Evolutionary conservation across 2,329 filamentous ascomycete species (phyloP).

Genomic region (Fusarium euwallaceae): DNA sequence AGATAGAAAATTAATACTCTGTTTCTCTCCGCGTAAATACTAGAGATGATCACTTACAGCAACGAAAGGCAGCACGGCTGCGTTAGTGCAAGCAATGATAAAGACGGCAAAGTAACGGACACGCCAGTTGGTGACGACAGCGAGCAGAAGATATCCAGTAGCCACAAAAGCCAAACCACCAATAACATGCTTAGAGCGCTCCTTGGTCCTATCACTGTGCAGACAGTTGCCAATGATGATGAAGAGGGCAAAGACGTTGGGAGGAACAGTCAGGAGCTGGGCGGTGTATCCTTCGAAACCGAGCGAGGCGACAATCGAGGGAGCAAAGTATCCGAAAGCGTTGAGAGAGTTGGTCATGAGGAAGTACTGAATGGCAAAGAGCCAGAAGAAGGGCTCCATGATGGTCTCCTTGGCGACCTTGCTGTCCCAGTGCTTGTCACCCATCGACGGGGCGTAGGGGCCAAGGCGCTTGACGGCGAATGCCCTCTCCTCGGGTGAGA

Average conservation of each 20-base stretch:
- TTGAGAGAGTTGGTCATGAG: conserved; percentile 53
- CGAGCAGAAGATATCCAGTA: conserved; percentile 48
- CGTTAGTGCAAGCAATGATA: conserved; percentile 51
- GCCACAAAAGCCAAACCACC: conserved; percentile 46
- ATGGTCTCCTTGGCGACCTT: conserved; percentile 50
- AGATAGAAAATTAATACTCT: conserved; percentile 2
- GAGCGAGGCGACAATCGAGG: conserved; percentile 52
- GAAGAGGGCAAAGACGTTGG: conserved; percentile 54
- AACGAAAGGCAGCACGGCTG: conserved; percentile 51
- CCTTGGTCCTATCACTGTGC: conserved; percentile 50
- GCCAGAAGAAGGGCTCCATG: conserved; percentile 51
- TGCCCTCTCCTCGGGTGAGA: conserved; percentile 50
- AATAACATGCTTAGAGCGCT: conserved; percentile 50
- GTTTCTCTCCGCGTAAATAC: rapidly evolving
- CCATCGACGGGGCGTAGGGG: conserved; percentile 50
- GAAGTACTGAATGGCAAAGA: conserved; percentile 49
- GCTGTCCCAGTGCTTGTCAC: conserved; percentile 52
- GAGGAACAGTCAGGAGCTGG: conserved; percentile 53
- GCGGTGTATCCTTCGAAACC: conserved; percentile 51
- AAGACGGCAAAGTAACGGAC: conserved; percentile 50
- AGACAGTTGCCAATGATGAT: conserved; percentile 50
- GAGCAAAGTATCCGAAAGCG: conserved; percentile 53
- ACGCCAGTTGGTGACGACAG: conserved; percentile 48
- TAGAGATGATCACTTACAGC: conserved; percentile 41
- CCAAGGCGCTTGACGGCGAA: conserved; percentile 53